Conservation (phyloP, 345 rosid species). For the Aegle marmelos region DNA sequence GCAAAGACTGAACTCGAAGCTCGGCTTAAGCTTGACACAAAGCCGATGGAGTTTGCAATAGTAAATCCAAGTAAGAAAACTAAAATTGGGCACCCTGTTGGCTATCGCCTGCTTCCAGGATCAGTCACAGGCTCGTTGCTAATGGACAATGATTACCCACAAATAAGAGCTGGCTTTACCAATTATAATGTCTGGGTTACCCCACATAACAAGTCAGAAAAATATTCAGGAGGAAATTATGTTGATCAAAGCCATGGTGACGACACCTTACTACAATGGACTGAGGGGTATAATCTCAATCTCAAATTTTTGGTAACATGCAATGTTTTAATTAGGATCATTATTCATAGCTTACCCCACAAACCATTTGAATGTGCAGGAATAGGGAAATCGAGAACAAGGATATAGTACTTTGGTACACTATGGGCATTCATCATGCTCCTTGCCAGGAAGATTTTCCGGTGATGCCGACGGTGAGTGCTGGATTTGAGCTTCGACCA, state of each 20-base stretch:
- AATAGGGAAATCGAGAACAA: constrained; percentile 24
- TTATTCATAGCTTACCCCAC: background rate
- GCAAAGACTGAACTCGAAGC: constrained; percentile 48
- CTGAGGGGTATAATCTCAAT: constrained; percentile 22
- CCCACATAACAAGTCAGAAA: constrained; percentile 51
- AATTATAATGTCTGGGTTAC: constrained; percentile 59
- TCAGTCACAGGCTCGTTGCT: constrained; percentile 20
- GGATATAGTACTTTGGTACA: constrained; percentile 31
- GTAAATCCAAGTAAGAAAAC: constrained; percentile 48
- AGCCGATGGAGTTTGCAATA: constrained; percentile 28
- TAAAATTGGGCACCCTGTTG: constrained; percentile 37
- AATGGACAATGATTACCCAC: constrained; percentile 35
- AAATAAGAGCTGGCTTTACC: constrained; percentile 45
- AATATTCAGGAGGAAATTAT: constrained; percentile 45
- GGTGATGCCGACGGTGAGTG: constrained; percentile 23
- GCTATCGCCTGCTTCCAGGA: constrained; percentile 45
- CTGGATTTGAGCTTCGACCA: constrained; percentile 27
- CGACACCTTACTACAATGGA: constrained; percentile 51
- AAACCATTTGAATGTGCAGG: background rate
- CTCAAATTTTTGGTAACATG: background rate
- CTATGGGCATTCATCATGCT: constrained; percentile 26
- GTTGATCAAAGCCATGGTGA: constrained; percentile 49
- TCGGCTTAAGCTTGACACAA: constrained; percentile 23
- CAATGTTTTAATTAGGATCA: background rate
- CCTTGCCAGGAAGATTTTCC: constrained; percentile 36